phyloP scores from a whole-genome alignment of 139 green algal species.

The Micractinium conductrix region DNA sequence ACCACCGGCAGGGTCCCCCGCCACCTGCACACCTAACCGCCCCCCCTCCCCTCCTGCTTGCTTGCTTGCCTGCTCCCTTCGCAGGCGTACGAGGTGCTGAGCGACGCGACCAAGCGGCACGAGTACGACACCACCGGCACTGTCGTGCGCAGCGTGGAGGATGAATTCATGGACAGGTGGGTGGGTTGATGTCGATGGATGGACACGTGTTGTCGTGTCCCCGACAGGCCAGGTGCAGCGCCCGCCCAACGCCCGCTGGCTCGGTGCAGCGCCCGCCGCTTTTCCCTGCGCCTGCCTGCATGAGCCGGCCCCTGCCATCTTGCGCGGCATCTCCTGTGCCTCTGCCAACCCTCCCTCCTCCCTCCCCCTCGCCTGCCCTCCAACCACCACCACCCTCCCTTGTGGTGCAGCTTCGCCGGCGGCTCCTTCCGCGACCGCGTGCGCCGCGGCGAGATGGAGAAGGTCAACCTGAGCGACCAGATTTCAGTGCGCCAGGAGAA shows the following conservation, averaged over 20 bases:
- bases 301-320: too few species aligned
- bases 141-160: constrained; percentile 70
- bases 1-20: too few species aligned
- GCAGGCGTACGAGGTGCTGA: constrained; percentile 75
- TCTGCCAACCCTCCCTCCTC: not conserved
- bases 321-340: too few species aligned
- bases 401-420: constrained; percentile 32
- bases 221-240: too few species aligned
- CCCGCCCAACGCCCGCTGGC: too few species aligned
- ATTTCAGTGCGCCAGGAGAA: constrained; percentile 64
- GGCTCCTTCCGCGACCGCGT: constrained; percentile 48
- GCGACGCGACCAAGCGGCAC: constrained; percentile 54
- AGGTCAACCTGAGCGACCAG: constrained; percentile 68
- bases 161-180: constrained; percentile 82
- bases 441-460: constrained; percentile 34
- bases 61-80: too few species aligned
- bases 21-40: too few species aligned
- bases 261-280: too few species aligned
- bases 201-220: too few species aligned
- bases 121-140: constrained; percentile 84
- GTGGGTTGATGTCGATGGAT: constrained; percentile 10
- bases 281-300: too few species aligned
- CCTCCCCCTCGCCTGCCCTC: not conserved
- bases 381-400: not conserved
- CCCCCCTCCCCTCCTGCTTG: not conserved